Percentiles rank a stretch among this genome's conserved stretches.
Conservation (phyloP, 2,329 filamentous ascomycete species). For the Pseudogymnoascus sp. region DNA sequence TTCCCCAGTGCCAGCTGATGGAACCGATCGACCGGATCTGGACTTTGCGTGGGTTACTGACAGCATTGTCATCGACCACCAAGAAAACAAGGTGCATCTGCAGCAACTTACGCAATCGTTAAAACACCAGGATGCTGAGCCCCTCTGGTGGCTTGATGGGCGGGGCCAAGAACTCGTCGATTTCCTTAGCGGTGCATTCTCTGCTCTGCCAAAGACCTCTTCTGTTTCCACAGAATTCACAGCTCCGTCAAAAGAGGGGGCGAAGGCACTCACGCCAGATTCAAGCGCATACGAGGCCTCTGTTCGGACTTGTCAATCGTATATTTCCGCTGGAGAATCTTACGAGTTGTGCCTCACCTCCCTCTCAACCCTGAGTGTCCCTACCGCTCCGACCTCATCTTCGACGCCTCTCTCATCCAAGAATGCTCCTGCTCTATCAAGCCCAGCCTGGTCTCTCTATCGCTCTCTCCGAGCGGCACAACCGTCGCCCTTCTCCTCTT, state of each 20-base stretch:
- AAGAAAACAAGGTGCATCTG: conserved; percentile 44
- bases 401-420: not conserved
- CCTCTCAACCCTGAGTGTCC: conserved; percentile 21
- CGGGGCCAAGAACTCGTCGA: not conserved
- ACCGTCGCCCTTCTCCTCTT: conserved; percentile 56
- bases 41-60: conserved; percentile 55
- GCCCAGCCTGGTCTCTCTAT: conserved; percentile 25
- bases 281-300: conserved; percentile 26
- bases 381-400: not conserved
- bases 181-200: not conserved
- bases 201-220: not conserved
- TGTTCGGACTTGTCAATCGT: conserved; percentile 28
- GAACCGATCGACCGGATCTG: conserved; percentile 42
- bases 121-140: not conserved
- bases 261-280: not conserved
- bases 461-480: conserved; percentile 23
- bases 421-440: conserved; percentile 4
- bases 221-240: not conserved
- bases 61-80: conserved; percentile 56
- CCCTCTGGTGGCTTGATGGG: not conserved
- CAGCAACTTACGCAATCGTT: conserved; percentile 40
- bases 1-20: conserved; percentile 14
- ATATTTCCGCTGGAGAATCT: conserved; percentile 31
- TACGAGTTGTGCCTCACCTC: conserved; percentile 34
- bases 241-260: not conserved